Conservation (phyloP, 768 basidiomycete genomes). For the Termitomyces sp. region DNA sequence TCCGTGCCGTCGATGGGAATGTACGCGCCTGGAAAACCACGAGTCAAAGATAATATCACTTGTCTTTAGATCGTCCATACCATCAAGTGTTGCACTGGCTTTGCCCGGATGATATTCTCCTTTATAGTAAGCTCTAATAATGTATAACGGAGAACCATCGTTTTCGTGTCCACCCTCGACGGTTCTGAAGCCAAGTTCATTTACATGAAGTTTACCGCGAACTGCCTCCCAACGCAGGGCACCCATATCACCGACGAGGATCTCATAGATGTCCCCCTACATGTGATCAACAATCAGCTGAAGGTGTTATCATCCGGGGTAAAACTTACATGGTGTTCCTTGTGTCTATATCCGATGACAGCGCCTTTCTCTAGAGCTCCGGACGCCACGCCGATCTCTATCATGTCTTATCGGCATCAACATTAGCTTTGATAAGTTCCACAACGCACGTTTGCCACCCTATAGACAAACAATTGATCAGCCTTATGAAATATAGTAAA, state of each 20-base stretch:
- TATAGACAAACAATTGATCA: constrained; percentile 19
- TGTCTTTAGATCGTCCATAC: constrained; percentile 20
- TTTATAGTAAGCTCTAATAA: constrained; percentile 55
- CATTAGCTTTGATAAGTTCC: constrained; percentile 26
- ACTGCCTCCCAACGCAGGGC: constrained; percentile 57
- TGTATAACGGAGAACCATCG: constrained; percentile 56
- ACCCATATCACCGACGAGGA: constrained; percentile 60
- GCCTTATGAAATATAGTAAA: neutral
- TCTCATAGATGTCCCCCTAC: constrained; percentile 61
- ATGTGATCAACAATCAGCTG: neutral
- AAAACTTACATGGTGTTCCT: constrained; percentile 54
- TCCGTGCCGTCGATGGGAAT: constrained; percentile 53
- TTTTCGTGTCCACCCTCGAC: constrained; percentile 69
- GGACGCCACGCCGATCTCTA: constrained; percentile 70
- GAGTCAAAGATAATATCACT: neutral
- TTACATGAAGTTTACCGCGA: constrained; percentile 42
- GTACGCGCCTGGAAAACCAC: constrained; percentile 39
- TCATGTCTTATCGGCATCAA: neutral
- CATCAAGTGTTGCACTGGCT: constrained; percentile 49
- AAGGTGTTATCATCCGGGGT: neutral
- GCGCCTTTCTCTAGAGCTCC: constrained; percentile 55
- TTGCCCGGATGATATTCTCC: constrained; percentile 63
- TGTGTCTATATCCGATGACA: constrained; percentile 56
- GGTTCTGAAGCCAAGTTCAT: constrained; percentile 41
- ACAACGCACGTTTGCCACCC: constrained; percentile 53